Conservation (phyloP, 2,329 filamentous ascomycete species). For the Tolypocladium amazonense region DNA sequence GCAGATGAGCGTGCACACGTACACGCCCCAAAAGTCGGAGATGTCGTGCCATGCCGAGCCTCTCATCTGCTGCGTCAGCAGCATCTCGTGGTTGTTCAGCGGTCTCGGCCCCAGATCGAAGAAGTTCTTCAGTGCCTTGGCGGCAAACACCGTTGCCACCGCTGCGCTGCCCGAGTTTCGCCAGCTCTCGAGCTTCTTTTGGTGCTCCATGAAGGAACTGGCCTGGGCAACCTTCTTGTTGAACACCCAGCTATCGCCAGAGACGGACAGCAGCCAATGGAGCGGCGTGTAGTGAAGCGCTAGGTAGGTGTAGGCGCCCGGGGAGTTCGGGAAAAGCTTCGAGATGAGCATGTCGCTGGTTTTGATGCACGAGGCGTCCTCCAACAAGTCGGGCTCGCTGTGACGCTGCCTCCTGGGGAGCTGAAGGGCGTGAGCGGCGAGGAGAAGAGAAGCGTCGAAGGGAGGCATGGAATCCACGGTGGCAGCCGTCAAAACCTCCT, state of each 20-base stretch:
- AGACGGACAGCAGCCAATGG: constrained; percentile 44
- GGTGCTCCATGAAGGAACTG: constrained; percentile 34
- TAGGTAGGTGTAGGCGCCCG: constrained; percentile 41
- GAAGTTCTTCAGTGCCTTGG: constrained; percentile 37
- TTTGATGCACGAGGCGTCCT: constrained; percentile 12
- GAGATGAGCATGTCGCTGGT: constrained; percentile 18
- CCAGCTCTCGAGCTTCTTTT: constrained; percentile 36
- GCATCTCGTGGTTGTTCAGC: constrained; percentile 1
- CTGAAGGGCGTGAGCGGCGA: constrained; percentile 25
- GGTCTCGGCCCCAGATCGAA: constrained; percentile 17
- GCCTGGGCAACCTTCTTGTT: constrained; percentile 37
- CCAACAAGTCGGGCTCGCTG: constrained; percentile 14
- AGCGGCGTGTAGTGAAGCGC: constrained; percentile 50
- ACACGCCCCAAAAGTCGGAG: constrained; percentile 44
- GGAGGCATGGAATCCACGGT: constrained; percentile 21
- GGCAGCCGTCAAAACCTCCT: constrained; percentile 24
- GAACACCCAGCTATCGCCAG: constrained; percentile 49
- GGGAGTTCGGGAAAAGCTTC: constrained; percentile 32
- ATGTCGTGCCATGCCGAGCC: constrained; percentile 23
- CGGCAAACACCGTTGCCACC: constrained; percentile 37
- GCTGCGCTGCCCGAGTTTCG: constrained; percentile 31
- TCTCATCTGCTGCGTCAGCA: constrained; percentile 1
- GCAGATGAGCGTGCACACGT: constrained; percentile 47
- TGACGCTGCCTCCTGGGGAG: constrained; percentile 22
- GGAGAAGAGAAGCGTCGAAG: constrained; percentile 30